Conservation (phyloP, 176 grass and related monocot species). For the Oryza meridionalis region DNA sequence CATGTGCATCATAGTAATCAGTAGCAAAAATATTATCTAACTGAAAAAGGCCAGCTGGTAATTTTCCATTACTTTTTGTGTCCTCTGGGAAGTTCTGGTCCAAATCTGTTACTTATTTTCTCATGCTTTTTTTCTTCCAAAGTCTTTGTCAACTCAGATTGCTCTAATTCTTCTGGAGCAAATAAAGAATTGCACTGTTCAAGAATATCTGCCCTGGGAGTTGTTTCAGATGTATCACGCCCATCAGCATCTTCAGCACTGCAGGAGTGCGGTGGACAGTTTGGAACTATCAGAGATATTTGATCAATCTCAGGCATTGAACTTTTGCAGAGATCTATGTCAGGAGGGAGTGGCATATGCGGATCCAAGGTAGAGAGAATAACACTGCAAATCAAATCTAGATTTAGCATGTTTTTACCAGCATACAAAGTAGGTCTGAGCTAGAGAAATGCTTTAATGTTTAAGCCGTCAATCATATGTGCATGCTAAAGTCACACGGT, state of each 20-base stretch:
- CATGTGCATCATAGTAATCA: slow-evolving; percentile 74
- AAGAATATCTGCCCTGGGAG: slow-evolving; percentile 43
- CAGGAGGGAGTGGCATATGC: slow-evolving; percentile 74
- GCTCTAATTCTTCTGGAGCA: slow-evolving; percentile 75
- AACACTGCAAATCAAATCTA: slow-evolving; percentile 62
- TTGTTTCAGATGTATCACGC: slow-evolving; percentile 54
- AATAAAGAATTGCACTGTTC: slow-evolving; percentile 65
- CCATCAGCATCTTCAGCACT: slow-evolving; percentile 56
- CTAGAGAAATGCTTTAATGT: background rate
- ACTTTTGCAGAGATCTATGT: slow-evolving; percentile 77
- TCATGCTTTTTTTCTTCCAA: slow-evolving; percentile 44
- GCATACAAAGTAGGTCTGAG: background rate
- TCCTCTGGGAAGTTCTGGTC: slow-evolving; percentile 43
- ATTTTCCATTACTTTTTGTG: slow-evolving; percentile 47
- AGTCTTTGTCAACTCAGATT: slow-evolving; percentile 61
- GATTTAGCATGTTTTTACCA: slow-evolving; percentile 40
- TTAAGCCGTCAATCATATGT: background rate
- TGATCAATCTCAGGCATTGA: slow-evolving; percentile 57
- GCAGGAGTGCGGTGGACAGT: slow-evolving; percentile 25
- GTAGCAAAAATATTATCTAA: slow-evolving; percentile 64
- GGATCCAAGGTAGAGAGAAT: slow-evolving; percentile 89
- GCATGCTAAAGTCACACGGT: slow-evolving; percentile 14
- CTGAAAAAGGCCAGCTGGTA: slow-evolving; percentile 44
- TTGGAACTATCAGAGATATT: slow-evolving; percentile 50
- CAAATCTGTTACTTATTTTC: slow-evolving; percentile 47